phyloP scores from a whole-genome alignment of 768 basidiomycete genomes.

The Clathrus columnatus region DNA sequence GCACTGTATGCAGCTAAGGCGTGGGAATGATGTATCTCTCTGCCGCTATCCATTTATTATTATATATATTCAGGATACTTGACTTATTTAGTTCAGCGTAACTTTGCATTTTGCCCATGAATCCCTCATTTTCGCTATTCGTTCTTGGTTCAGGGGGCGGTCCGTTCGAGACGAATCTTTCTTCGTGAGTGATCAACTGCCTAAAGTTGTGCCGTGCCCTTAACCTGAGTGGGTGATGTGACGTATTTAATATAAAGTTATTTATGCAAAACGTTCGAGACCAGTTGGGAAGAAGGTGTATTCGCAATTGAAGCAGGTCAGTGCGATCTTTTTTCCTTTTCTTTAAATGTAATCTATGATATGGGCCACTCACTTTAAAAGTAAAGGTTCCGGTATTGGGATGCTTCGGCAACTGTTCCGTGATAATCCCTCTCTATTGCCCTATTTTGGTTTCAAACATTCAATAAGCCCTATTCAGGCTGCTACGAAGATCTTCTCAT shows the following conservation, averaged over 20 bases:
- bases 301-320: constrained; percentile 83
- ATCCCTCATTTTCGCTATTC: constrained; percentile 59
- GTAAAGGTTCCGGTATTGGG: constrained; percentile 76
- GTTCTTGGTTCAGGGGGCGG: constrained; percentile 85
- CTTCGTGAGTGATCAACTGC: constrained; percentile 51
- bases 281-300: constrained; percentile 72
- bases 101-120: constrained; percentile 14
- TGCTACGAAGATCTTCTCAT: constrained; percentile 20
- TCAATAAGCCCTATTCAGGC: constrained; percentile 15
- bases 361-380: background rate
- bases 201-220: too few relatives aligned
- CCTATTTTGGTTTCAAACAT: constrained; percentile 14
- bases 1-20: background rate
- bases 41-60: background rate
- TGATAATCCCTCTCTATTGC: constrained; percentile 48
- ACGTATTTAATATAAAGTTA: constrained; percentile 45
- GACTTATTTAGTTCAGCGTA: too few relatives aligned
- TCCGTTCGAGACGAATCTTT: constrained; percentile 82
- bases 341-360: background rate
- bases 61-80: background rate
- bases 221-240: constrained; percentile 12
- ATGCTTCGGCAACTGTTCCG: constrained; percentile 57
- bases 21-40: background rate
- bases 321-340: constrained; percentile 15
- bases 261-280: constrained; percentile 62